Evolutionary conservation across 2,329 filamentous ascomycete genomes (phyloP), one percentile per base, ranked within the genome.

Genomic region (Leptodontidium sp.): DNA sequence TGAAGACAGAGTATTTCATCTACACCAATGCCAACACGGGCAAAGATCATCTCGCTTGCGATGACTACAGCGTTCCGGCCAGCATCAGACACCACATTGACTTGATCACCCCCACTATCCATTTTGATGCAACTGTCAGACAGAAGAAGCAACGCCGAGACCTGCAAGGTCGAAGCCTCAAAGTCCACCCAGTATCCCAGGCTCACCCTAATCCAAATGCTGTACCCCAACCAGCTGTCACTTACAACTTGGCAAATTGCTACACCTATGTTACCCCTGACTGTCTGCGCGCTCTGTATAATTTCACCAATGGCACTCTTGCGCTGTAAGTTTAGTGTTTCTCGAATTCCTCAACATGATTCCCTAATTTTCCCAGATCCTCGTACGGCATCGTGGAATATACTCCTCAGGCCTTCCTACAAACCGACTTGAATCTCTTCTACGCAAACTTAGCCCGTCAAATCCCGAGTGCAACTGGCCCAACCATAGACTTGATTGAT

Each of bases 1-100:
- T 89, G 47, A 77, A 85, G 62, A 86, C 84, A 3, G 79, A 82
- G 59, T 86, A 86, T 74, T 40, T 70, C 32, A 67, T 73, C 24
- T 75, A 72, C 52, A 67, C 65, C 2, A 70, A 73, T 49, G 50
- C 61, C 3, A 47, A 71, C 35, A 74, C 65, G 38, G 71, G 72
- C 21, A 73, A 74, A 29, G 69, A 68, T 40, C 68, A 71, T 62
- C 61, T 71, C 9, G 69, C 64, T 26, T 71, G 66, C 50, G 66
- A 71, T 21, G 64, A 67, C 6, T 71, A 71, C 69, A 68, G 64
- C 35, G 35, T 71, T 40, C 67, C 66, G 2, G 61, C 59, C 7
- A 67, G 65, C 50, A 32, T 71, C 17, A 29, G 49, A 38, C 49
- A 68, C 14, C 69, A 71, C 45, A 47, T 71, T 47, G 66, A 71